Evolutionary conservation across 345 rosid species (phyloP), one percentile per base, ranked within the genome.

Genomic region (Camelina neglecta): DNA sequence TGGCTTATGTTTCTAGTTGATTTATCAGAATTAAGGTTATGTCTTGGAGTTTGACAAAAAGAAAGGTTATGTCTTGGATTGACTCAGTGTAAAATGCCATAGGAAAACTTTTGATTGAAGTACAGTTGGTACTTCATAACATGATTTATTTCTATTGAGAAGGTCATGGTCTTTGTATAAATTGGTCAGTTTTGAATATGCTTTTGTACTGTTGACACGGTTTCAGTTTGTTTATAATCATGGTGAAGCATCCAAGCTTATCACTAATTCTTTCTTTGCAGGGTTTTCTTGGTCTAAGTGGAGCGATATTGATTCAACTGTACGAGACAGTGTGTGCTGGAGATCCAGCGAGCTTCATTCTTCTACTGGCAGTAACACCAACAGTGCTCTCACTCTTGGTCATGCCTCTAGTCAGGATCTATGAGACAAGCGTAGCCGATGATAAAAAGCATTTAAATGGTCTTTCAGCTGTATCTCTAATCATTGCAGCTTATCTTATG

Each of bases 261-360:
- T 26, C 26, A 61, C 44, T 7, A 12, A 33, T 11, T 49, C 20
- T 48, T 5, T 57, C 18, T 76, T 73, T 39, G 23, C 87, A 94
- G 98, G 97, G 96, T 0, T 94, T 86, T 86, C 91, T 92, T 16
- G 98, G 98, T 70, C 83, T 94, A 71, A 87, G 98, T 8, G 93
- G 97, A 65, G 98, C 96, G 10, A 84, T 89, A 5, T 67, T 94
- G 2, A 90, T 94, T 76, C 96, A 87, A 74, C 64, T 85, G 31
- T 94, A 92, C 18, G 75, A 85, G 33, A 86, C 95, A 3, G 62
- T 85, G n/a, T 87, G 80, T n/a, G 75, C 81, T 64, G 92, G 85
- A 47, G 60, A 87, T 36, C 92, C 93, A 0, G 79, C 82, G 24
- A 75, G 86, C 65, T 94, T 67, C 81, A 81, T 94, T 78, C 89